Percentiles rank a stretch among this genome's conserved stretches.
Conservation (phyloP, 257 asterid species). For the Rauvolfia tetraphylla region DNA sequence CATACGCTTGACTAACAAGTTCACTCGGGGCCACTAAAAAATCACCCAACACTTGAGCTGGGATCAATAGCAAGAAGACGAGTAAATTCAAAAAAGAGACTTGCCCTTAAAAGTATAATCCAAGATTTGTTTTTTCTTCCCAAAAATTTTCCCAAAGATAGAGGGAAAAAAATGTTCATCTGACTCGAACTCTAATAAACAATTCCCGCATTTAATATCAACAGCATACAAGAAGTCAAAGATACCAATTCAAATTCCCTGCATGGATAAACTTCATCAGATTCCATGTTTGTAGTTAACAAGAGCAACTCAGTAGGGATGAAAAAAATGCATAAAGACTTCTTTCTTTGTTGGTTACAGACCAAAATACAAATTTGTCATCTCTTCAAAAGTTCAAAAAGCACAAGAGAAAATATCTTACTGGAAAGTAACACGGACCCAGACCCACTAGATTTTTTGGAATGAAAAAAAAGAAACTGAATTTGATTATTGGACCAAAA, state of each 20-base stretch:
- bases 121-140: background rate
- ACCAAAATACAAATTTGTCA: background rate
- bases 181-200: background rate
- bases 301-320: background rate
- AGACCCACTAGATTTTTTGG: background rate
- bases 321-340: background rate
- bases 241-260: background rate
- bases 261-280: background rate
- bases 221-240: background rate
- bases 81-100: background rate
- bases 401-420: background rate
- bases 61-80: background rate
- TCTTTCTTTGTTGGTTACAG: background rate
- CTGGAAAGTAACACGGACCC: background rate
- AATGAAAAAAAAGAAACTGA: background rate
- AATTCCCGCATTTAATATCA: background rate
- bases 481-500: background rate
- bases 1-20: background rate
- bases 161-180: background rate
- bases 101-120: background rate
- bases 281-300: slow-evolving; percentile 1
- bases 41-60: background rate
- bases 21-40: background rate
- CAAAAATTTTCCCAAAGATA: background rate
- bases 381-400: slow-evolving; percentile 4